Conservation (phyloP, 2,329 filamentous ascomycete species). For the Apiospora kogelbergensis region DNA sequence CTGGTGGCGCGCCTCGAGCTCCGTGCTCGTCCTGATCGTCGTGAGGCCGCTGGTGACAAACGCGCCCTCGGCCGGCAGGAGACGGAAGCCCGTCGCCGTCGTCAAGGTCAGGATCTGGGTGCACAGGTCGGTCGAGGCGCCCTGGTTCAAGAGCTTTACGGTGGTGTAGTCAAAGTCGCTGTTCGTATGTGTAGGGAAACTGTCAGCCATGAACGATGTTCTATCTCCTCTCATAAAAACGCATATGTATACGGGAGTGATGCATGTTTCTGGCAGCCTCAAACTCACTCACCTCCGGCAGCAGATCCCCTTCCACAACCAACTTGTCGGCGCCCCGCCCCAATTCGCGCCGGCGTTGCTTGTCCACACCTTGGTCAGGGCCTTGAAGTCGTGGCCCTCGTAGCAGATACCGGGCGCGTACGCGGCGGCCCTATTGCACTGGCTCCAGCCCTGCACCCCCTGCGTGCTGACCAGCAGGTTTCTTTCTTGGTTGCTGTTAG, state of each 20-base stretch:
- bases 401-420: not conserved
- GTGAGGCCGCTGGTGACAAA: not conserved
- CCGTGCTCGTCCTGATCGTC: not conserved
- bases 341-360: not conserved
- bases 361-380: not conserved
- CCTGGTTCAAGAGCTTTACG: not conserved
- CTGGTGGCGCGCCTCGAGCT: not conserved
- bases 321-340: not conserved
- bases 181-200: not conserved
- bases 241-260: too few relatives aligned
- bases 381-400: not conserved
- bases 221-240: not conserved
- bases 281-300: not conserved
- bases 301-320: not conserved
- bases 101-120: not conserved
- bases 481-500: too few relatives aligned
- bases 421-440: not conserved
- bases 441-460: not conserved
- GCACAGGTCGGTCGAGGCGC: not conserved
- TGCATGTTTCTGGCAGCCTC: too few relatives aligned
- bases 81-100: not conserved
- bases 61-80: not conserved
- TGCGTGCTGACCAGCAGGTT: not conserved
- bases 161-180: not conserved
- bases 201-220: not conserved